A percentile compares a stretch with the other conserved stretches of the same genome.
Evolutionary conservation across 1,139 yeast genomes (phyloP).

Genomic region (Barnettozyma hawaiiensis): DNA sequence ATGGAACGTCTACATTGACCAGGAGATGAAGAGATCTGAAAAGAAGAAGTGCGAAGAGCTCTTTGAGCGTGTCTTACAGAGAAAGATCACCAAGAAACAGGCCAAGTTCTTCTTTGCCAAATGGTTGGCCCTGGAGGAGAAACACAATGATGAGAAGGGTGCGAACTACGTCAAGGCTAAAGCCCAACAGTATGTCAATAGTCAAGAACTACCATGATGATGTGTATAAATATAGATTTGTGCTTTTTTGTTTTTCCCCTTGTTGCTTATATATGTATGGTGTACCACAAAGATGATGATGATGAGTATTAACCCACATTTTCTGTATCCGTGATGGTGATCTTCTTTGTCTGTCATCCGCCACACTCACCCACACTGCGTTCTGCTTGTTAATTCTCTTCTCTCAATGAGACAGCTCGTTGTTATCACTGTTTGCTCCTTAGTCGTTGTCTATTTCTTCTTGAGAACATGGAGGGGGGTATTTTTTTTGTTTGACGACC

Average conservation of each 20-base stretch:
- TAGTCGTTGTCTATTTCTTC: background rate
- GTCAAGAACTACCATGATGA: constrained; percentile 10
- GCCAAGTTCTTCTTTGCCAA: constrained; percentile 93
- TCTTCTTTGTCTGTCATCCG: too few relatives aligned
- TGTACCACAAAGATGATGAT: background rate
- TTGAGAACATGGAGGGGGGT: too few relatives aligned
- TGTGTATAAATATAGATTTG: too few relatives aligned
- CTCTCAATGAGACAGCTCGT: too few relatives aligned
- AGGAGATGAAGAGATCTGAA: constrained; percentile 67
- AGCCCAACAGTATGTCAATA: constrained; percentile 70
- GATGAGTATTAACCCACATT: too few relatives aligned
- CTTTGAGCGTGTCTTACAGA: constrained; percentile 70
- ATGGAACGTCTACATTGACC: constrained; percentile 94
- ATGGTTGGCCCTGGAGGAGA: constrained; percentile 81
- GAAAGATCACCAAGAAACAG: constrained; percentile 79
- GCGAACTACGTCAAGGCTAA: constrained; percentile 84
- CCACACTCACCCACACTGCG: too few relatives aligned
- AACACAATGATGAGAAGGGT: constrained; percentile 59
- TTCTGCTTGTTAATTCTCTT: too few relatives aligned
- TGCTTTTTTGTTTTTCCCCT: too few relatives aligned
- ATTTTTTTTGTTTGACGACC: background rate
- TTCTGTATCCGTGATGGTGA: too few relatives aligned
- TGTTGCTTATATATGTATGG: too few relatives aligned
- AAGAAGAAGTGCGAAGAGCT: constrained; percentile 65
- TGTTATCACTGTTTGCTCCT: background rate